phyloP scores from a whole-genome alignment of 2,329 filamentous ascomycete genomes.

The Fusarium dimerum region DNA sequence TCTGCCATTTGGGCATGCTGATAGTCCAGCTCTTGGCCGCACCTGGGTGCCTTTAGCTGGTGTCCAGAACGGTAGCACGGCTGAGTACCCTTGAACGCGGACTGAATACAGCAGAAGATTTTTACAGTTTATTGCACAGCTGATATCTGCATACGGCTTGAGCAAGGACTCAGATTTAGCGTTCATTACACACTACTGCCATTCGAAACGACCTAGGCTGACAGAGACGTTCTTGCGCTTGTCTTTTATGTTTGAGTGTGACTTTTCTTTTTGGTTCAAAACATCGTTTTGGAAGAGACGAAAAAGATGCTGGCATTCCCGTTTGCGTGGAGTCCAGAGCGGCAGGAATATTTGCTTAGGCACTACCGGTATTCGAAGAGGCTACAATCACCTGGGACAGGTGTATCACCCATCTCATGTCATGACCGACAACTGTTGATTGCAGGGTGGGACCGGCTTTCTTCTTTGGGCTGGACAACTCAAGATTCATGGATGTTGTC shows the following conservation, averaged over 20 bases:
- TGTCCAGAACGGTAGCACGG: conserved; percentile 19
- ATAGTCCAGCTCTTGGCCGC: conserved; percentile 45
- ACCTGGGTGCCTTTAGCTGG: conserved; percentile 44
- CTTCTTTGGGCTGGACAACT: too few species aligned
- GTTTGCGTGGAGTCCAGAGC: too few species aligned
- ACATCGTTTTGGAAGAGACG: too few species aligned
- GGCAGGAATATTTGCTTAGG: too few species aligned
- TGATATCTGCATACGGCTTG: not conserved
- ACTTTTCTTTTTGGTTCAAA: too few species aligned
- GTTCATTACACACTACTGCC: not conserved
- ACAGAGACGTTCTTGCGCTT: not conserved
- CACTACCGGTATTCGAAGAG: too few species aligned
- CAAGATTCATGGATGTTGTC: too few species aligned
- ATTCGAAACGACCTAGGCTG: not conserved
- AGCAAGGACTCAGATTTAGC: not conserved
- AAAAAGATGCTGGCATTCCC: too few species aligned
- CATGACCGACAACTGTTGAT: too few species aligned
- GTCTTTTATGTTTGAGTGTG: not conserved
- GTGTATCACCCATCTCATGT: too few species aligned
- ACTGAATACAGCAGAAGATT: not conserved
- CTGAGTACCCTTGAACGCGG: conserved; percentile 35
- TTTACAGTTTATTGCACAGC: not conserved
- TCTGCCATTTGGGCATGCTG: conserved; percentile 37
- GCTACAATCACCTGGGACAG: too few species aligned
- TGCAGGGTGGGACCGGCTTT: too few species aligned